Percentiles rank a stretch among this genome's conserved stretches.
Conservation (phyloP, 768 basidiomycete genomes). For the Hygrocybe coccinea region DNA sequence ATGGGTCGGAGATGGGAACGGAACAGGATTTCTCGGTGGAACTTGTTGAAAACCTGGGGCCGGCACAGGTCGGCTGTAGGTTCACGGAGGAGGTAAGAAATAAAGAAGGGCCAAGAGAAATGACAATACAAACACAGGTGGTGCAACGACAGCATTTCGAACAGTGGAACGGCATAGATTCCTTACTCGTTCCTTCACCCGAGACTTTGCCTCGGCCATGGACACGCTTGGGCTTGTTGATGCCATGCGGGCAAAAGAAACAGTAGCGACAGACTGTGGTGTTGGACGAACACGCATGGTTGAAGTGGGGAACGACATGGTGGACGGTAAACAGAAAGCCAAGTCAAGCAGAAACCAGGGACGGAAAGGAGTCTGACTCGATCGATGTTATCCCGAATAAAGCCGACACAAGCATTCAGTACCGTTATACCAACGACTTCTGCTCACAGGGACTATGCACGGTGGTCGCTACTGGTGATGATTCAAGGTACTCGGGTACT, state of each 20-base stretch:
- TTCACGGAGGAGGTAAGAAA: constrained; percentile 9
- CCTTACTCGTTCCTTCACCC: constrained; percentile 73
- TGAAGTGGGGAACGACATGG: constrained; percentile 9
- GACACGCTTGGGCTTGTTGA: constrained; percentile 47
- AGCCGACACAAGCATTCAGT: constrained; percentile 1
- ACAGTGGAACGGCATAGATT: constrained; percentile 65
- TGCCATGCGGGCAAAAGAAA: constrained; percentile 41
- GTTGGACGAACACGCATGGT: constrained; percentile 10
- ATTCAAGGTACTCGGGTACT: too few species aligned
- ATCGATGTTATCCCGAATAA: constrained; percentile 5
- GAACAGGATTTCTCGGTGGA: constrained; percentile 33
- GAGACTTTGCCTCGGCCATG: constrained; percentile 74
- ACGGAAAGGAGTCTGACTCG: too few species aligned
- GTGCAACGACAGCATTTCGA: constrained; percentile 57
- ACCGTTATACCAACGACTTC: neutral
- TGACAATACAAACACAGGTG: constrained; percentile 47
- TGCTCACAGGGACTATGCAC: too few species aligned
- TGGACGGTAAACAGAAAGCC: neutral
- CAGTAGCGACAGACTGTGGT: constrained; percentile 19
- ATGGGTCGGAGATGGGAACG: constrained; percentile 29
- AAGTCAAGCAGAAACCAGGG: neutral
- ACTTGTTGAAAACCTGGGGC: constrained; percentile 50
- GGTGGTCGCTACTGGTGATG: too few species aligned
- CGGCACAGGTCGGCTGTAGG: constrained; percentile 58
- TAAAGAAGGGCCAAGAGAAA: constrained; percentile 1